Conservation (phyloP, 140 eudicot genomes). For the Anethum foeniculum region DNA sequence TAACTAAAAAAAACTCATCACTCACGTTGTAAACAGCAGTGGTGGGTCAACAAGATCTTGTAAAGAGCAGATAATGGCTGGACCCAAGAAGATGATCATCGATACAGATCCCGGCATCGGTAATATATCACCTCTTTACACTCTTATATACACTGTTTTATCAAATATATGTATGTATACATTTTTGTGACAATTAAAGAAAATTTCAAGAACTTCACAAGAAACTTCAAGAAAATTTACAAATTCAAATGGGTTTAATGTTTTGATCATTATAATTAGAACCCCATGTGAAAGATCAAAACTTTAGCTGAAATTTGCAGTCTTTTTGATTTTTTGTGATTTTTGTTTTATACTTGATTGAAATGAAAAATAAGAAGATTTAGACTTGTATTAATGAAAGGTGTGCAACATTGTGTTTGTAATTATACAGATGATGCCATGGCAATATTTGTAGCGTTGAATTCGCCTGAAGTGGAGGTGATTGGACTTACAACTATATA, state of each 20-base stretch:
- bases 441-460: slow-evolving; percentile 87
- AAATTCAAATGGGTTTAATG: neutral
- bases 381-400: neutral
- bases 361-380: neutral
- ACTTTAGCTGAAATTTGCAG: neutral
- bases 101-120: slow-evolving; percentile 60
- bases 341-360: neutral
- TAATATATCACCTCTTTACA: slow-evolving; percentile 7
- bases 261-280: neutral
- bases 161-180: neutral
- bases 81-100: slow-evolving; percentile 49
- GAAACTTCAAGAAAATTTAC: neutral
- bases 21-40: neutral
- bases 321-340: neutral
- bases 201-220: neutral
- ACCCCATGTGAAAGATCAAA: neutral
- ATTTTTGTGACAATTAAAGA: neutral
- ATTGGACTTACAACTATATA: slow-evolving; percentile 85
- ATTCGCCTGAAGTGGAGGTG: slow-evolving; percentile 79
- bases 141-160: neutral
- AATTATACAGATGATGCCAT: slow-evolving; percentile 80
- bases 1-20: no score
- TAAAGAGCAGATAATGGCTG: neutral
- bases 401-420: slow-evolving; percentile 5
- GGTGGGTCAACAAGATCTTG: neutral